These are phyloP conservation scores for Cucumis sativus DNA, from an alignment of 306 rosid species.

Conservation along the genomic window DNA sequence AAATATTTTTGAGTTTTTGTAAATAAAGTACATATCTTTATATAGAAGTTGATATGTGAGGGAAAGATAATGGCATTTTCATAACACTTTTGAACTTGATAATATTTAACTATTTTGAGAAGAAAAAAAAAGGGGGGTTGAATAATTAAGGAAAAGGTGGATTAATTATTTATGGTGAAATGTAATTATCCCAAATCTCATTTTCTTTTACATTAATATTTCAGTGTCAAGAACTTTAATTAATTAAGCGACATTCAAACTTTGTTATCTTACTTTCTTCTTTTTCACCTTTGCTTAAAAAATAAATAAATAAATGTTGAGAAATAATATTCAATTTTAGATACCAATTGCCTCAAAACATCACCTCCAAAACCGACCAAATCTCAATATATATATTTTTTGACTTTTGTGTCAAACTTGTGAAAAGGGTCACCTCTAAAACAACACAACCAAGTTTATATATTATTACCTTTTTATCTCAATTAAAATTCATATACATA, in stretches of 20 bases:
- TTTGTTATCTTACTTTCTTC: slow-evolving; percentile 18
- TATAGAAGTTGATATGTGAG: no score
- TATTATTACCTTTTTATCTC: no score
- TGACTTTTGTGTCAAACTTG: background rate
- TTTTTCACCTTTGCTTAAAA: slow-evolving; percentile 40
- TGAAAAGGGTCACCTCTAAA: no score
- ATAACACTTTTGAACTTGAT: no score
- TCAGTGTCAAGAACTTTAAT: slow-evolving; percentile 17
- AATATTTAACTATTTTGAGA: background rate
- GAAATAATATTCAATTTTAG: slow-evolving; percentile 6
- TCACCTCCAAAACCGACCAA: slow-evolving; percentile 13
- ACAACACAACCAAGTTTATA: no score
- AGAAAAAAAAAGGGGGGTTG: background rate
- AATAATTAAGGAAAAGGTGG: background rate
- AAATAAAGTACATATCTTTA: no score
- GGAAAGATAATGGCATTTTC: no score
- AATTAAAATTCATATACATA: no score
- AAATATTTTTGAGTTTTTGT: no score
- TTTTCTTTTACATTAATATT: slow-evolving; percentile 27
- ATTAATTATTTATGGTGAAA: slow-evolving; percentile 33
- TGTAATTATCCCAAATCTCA: slow-evolving; percentile 37
- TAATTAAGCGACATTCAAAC: slow-evolving; percentile 5
- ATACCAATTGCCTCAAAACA: background rate
- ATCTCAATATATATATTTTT: background rate
- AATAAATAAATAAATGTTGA: slow-evolving; percentile 44